Base-by-base conservation (phyloP, 768 basidiomycete genomes). In the Lenzites betulinus region DNA sequence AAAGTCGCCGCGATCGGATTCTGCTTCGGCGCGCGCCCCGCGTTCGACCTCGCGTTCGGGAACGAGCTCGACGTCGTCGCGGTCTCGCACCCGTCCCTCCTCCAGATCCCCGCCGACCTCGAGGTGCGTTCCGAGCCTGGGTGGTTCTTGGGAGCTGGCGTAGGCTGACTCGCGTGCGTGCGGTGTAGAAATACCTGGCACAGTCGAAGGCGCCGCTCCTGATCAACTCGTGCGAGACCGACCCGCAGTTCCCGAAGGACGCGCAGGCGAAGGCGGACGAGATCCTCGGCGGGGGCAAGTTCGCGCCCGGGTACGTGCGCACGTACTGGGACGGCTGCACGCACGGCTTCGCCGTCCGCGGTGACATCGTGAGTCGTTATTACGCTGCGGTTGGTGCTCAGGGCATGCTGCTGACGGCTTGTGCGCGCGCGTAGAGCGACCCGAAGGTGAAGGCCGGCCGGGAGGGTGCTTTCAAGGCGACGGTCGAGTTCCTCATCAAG, bases 1-100 rank as follows among this genome's bases (percentile, higher is more conserved):
- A 70, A 69, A 7, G 80, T 92, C 58, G 88, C 75, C 0, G 83
- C 85, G 0, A 80, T 81, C 5, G 88, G 87, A 3, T 91, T 85
- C 76, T 92, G 90, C 76, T 86, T 82, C 55, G 87, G 88, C 60
- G 88, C 71, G 15, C 83, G 85, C 48, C 83, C 83, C 54, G 79
- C 78, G 41, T 85, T 88, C 75, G 80, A 89, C 66, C 78, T 88
- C 53, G 84, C 84, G 2, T 82, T 86, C 65, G 82, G 84, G 2
- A 77, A 79, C 60, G 60, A 77, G 48, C 76, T 83, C 69, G 70
- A 79, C 51, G 86, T 75, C 30, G 75, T 76, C 13, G 82, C 78
- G 7, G 77, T 79, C 52, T 71, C 82, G 0, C 88, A 90, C 73
- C 88, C 88, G 13, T 87, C 88, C 0, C 75, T 84, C n/a, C 77